Base-by-base conservation (phyloP, 2,329 filamentous ascomycete species). In the Pseudocercospora fijiensis region DNA sequence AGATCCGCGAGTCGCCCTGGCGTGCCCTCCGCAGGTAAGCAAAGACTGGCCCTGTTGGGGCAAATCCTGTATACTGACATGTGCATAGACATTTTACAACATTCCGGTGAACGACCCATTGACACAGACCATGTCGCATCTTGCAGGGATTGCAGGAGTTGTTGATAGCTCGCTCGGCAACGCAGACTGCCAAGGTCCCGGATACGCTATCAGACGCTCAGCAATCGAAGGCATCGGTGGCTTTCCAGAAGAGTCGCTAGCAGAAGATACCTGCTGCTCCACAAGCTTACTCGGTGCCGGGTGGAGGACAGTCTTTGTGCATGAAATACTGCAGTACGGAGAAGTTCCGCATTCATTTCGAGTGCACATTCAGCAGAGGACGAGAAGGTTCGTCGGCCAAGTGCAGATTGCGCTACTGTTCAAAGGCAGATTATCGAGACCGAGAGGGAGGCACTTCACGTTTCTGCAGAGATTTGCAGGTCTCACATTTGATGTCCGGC, bases 151-250 rank as follows among this genome's bases (percentile, higher is more conserved):
- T 28, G 58, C 30, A 33, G 58, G 55, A 45, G 51, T 13, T 43
- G 41, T 62, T 20, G 43, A 57, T 4, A 61, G 62, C 20, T 49
- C 60, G 0, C 52, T 65, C 20, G 58, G 49, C 16, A 53, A 58
- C 37, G 58, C 55, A 4, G 27, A 85, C 82, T 87, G 85, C 69
- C 86, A 84, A n/a, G 86, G 86, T 4, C 88, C 86, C 4, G 86
- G 86, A 6, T 88, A 86, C 67, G 76, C 85, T 4, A 80, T 83
- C 27, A 84, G 86, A 3, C 84, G 86, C n/a, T 75, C 81, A 59
- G 86, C 86, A 5, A 77, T 89, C 3, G 83, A 86, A 18, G 79
- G 83, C 20, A 87, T 88, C 64, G 86, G 85, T 68, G 84, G 86
- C 68, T 88, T 86, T 66, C 86, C 86, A 0, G 79, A 84, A 1